Conservation (phyloP, 2,329 filamentous ascomycete genomes). For the Meredithiella fracta region DNA sequence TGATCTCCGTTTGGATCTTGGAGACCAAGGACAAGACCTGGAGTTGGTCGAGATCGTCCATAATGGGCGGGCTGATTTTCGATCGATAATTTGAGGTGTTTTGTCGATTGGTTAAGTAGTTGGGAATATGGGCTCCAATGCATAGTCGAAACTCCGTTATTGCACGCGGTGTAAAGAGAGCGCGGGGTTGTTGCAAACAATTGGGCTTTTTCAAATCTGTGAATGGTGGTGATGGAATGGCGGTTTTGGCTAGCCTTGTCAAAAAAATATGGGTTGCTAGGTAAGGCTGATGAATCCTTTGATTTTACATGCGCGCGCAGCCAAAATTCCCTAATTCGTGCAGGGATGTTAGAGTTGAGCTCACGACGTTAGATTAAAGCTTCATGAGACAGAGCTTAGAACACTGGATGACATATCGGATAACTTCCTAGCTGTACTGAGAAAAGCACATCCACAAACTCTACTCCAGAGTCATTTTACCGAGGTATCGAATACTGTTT, state of each 20-base stretch:
- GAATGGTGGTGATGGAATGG: no score
- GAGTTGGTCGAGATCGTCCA: conserved; percentile 84
- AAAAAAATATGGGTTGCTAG: neutral
- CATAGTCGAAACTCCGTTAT: no score
- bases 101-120: neutral
- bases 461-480: no score
- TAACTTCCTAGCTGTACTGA: no score
- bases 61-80: conserved; percentile 23
- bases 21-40: conserved; percentile 89
- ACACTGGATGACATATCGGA: no score
- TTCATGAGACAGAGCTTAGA: no score
- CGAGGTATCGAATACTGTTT: no score
- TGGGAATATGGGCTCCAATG: neutral
- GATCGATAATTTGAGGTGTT: neutral
- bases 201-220: no score
- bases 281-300: neutral
- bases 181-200: no score
- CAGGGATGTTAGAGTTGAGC: neutral
- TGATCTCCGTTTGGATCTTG: conserved; percentile 82
- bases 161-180: no score
- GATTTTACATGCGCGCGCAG: neutral
- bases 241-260: neutral
- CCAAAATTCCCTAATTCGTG: neutral
- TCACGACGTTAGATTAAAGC: neutral
- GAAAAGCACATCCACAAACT: no score